Evolutionary conservation across 139 green algal genomes (phyloP).

Genomic region (Dunaliella sp.): DNA sequence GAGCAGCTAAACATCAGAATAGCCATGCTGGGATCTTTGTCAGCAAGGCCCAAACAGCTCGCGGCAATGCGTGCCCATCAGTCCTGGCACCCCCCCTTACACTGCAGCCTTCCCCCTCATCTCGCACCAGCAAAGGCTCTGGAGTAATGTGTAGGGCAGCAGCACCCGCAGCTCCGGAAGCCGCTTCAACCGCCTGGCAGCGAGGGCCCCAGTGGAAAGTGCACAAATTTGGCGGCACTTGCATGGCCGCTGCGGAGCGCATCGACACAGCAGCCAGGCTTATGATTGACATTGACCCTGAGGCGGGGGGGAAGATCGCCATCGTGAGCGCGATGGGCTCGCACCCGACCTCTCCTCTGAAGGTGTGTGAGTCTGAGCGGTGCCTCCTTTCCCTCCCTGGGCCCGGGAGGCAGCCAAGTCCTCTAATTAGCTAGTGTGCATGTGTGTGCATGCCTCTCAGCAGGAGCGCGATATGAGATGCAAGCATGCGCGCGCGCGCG

Average conservation of each 20-base stretch:
- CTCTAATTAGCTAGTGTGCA: too few relatives aligned
- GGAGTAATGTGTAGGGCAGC: too few relatives aligned
- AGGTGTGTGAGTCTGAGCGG: too few relatives aligned
- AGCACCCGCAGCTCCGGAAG: background rate
- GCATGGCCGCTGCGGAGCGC: conserved; percentile 83
- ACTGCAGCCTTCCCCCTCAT: too few relatives aligned
- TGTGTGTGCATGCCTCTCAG: too few relatives aligned
- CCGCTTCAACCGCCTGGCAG: conserved; percentile 14
- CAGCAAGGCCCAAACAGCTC: background rate
- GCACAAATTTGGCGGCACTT: conserved; percentile 98
- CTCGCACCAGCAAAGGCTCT: too few relatives aligned
- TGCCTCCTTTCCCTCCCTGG: too few relatives aligned
- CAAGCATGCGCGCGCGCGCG: background rate
- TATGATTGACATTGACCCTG: conserved; percentile 45
- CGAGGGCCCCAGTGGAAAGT: conserved; percentile 63
- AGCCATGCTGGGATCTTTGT: too few relatives aligned
- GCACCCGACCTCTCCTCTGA: conserved; percentile 63
- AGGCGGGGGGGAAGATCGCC: conserved; percentile 59
- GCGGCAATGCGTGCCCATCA: background rate
- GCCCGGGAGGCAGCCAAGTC: too few relatives aligned
- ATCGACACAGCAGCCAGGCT: conserved; percentile 77
- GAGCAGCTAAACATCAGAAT: too few relatives aligned
- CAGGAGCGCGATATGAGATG: too few relatives aligned
- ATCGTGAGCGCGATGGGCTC: conserved; percentile 87
- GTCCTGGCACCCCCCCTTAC: too few relatives aligned